Percentiles rank a stretch among this genome's conserved stretches.
These are phyloP conservation scores for Steccherinum ochraceum DNA, from an alignment of 768 basidiomycete genomes.

Conservation along the genomic window DNA sequence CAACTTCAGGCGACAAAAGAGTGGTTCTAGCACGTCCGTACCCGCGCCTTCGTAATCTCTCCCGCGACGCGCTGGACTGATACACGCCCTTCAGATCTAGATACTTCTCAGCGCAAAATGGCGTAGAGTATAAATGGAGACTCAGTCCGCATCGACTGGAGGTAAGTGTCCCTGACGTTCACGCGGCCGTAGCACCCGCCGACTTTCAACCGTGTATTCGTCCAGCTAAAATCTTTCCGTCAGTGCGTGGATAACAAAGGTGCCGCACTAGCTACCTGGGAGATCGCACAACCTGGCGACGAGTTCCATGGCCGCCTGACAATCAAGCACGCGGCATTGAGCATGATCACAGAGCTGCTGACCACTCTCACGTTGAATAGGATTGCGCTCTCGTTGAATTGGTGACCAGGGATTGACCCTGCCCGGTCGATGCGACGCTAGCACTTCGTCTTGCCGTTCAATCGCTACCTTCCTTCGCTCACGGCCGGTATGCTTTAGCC, in stretches of 20 bases:
- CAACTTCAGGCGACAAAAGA: conserved; percentile 49
- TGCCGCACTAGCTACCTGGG: conserved; percentile 58
- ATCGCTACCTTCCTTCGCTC: background rate
- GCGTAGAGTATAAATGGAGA: conserved; percentile 74
- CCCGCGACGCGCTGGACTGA: too few species aligned
- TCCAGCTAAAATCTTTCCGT: conserved; percentile 3
- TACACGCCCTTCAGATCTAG: conserved; percentile 56
- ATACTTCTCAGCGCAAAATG: conserved; percentile 67
- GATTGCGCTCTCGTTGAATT: conserved; percentile 55
- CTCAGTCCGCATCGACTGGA: conserved; percentile 58
- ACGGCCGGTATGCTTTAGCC: background rate
- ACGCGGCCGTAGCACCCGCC: background rate
- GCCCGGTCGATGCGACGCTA: too few species aligned
- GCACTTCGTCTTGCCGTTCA: background rate
- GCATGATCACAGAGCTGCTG: conserved; percentile 69
- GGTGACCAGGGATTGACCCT: too few species aligned
- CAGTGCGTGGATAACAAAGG: conserved; percentile 64
- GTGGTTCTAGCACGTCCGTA: conserved; percentile 50
- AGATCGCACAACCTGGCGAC: conserved; percentile 49
- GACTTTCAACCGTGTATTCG: background rate
- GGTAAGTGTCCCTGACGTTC: conserved; percentile 33
- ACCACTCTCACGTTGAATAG: conserved; percentile 71
- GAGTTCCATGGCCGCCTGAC: conserved; percentile 55
- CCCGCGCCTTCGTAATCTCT: background rate
- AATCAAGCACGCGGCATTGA: conserved; percentile 50